Conservation (phyloP, 208 protist genomes). For the Borovskyia barvae region DNA sequence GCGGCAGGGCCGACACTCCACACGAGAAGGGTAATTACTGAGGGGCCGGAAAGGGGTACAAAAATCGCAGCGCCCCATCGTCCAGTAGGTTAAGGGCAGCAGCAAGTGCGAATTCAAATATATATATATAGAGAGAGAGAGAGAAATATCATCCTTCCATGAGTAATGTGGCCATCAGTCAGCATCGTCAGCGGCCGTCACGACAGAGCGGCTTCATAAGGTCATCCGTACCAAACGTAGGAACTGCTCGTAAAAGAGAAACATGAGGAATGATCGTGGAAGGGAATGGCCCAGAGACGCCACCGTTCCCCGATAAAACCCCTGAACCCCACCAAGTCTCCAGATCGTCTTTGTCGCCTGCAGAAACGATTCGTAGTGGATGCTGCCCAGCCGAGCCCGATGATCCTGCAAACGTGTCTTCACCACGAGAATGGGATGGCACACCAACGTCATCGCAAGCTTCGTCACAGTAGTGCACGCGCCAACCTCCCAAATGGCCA, state of each 20-base stretch:
- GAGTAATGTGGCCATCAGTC: no score
- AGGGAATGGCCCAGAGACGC: conserved; percentile 67
- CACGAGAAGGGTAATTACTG: no score
- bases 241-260: conserved; percentile 84
- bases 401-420: conserved; percentile 89
- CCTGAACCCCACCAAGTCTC: conserved; percentile 33
- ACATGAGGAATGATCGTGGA: conserved; percentile 68
- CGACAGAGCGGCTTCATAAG: no score
- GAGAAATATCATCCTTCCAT: no score
- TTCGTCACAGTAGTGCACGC: conserved; percentile 69
- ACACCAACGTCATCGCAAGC: conserved; percentile 39
- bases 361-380: conserved; percentile 67
- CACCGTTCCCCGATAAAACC: conserved; percentile 72
- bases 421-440: conserved; percentile 69
- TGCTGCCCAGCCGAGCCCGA: conserved; percentile 48
- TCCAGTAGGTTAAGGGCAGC: no score
- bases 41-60: no score
- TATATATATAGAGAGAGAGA: not conserved
- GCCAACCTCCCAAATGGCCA: conserved; percentile 55
- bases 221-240: no score
- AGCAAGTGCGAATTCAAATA: no score
- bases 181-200: no score
- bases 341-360: conserved; percentile 53
- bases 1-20: no score
- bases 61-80: no score